Evolutionary conservation across 257 asterid genomes (phyloP).

Genomic region (Ehretia macrophylla): DNA sequence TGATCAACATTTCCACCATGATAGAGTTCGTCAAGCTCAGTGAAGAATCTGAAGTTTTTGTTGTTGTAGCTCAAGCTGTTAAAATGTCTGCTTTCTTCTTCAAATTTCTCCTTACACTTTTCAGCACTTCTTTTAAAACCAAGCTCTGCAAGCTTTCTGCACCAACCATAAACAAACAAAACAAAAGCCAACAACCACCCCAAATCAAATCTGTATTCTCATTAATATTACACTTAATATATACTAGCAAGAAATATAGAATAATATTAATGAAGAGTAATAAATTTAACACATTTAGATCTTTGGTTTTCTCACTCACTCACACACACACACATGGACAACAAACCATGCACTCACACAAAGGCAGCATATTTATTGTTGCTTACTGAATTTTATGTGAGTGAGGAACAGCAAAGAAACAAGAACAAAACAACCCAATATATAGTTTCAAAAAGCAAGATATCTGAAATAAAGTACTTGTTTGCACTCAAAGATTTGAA

Average conservation of each 20-base stretch:
- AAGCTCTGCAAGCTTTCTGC: conserved; percentile 62
- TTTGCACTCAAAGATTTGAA: not conserved
- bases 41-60: conserved; percentile 32
- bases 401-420: conserved; percentile 1
- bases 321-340: not conserved
- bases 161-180: conserved; percentile 6
- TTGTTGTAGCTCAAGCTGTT: conserved; percentile 31
- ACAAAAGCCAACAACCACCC: not conserved
- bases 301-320: not conserved
- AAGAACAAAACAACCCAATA: not conserved
- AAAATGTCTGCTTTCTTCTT: conserved; percentile 47
- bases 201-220: not conserved
- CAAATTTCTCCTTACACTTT: conserved; percentile 70
- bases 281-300: not conserved
- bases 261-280: conserved; percentile 3
- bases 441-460: not conserved
- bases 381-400: not conserved
- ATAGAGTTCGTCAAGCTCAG: conserved; percentile 47
- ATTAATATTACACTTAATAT: no score
- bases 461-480: no score
- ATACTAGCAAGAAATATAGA: conserved; percentile 1
- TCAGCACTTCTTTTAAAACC: conserved; percentile 59
- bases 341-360: no score
- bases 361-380: not conserved
- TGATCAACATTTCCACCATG: conserved; percentile 20